Percentiles rank a stretch among this genome's conserved stretches.
phyloP scores from a whole-genome alignment of 768 basidiomycete species.

The Kwoniella heveanensis region DNA sequence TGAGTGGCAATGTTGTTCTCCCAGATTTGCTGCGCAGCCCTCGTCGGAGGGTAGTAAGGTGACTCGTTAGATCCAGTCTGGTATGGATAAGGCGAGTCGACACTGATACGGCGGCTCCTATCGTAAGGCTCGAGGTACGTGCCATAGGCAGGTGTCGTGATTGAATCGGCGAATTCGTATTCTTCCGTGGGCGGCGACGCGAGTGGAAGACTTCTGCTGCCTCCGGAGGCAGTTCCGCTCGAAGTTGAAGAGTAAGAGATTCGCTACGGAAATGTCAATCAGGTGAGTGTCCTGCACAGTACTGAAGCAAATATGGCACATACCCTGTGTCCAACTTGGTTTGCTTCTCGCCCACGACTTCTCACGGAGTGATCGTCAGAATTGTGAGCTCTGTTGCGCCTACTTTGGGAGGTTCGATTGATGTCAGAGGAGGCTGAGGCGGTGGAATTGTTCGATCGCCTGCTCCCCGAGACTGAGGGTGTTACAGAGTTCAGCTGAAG shows the following conservation, averaged over 20 bases:
- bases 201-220: not conserved
- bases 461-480: not conserved
- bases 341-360: too few relatives aligned
- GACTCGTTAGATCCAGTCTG: not conserved
- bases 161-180: constrained; percentile 14
- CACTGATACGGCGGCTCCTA: not conserved
- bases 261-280: not conserved
- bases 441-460: too few relatives aligned
- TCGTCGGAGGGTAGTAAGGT: not conserved
- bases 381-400: too few relatives aligned
- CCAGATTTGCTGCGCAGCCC: not conserved
- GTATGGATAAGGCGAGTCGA: not conserved
- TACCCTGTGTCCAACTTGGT: too few relatives aligned
- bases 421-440: not conserved
- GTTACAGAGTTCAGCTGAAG: not conserved
- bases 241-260: not conserved
- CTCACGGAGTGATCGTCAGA: too few relatives aligned
- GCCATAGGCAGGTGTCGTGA: constrained; percentile 13
- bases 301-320: not conserved
- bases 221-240: not conserved
- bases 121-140: not conserved
- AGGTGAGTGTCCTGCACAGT: not conserved
- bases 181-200: not conserved
- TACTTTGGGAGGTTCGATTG: too few relatives aligned
- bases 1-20: not conserved